These are phyloP conservation scores for Linnemannia elongata DNA, from an alignment of 192 early-diverging fungal genomes.

Conservation along the genomic window DNA sequence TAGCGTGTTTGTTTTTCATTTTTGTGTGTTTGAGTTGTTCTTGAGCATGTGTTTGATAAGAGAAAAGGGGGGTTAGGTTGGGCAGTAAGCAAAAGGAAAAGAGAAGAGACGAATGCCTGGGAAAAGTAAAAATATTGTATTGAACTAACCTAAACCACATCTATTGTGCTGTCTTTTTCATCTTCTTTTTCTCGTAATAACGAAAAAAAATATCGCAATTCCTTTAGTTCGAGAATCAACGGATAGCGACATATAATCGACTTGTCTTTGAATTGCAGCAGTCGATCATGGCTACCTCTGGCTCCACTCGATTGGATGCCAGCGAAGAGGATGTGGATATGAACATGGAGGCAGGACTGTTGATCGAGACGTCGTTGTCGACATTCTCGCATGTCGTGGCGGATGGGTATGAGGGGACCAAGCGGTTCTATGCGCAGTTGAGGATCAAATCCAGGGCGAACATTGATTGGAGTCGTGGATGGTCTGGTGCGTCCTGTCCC, in stretches of 20 bases:
- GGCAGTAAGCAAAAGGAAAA: neutral
- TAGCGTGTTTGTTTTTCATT: neutral
- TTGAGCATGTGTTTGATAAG: conserved; percentile 1
- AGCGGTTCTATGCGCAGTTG: conserved; percentile 17
- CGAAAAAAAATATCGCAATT: neutral
- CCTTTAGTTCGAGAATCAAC: conserved; percentile 21
- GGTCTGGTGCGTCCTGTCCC: conserved; percentile 23
- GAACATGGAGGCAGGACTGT: neutral
- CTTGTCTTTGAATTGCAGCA: conserved; percentile 23
- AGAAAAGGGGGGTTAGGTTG: neutral
- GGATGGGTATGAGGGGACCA: neutral
- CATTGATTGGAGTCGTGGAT: conserved; percentile 32
- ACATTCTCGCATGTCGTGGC: neutral
- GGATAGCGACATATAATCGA: conserved; percentile 20
- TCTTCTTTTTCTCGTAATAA: neutral
- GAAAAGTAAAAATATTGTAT: neutral
- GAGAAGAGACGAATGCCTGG: neutral
- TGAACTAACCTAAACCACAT: neutral
- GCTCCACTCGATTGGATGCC: neutral
- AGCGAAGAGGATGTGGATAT: neutral
- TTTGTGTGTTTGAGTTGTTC: neutral
- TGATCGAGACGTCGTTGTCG: neutral
- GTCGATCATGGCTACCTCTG: conserved; percentile 1
- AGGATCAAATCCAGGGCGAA: conserved; percentile 12
- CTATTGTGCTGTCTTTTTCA: neutral